Evolutionary conservation across 331 rosid species (phyloP).

Genomic region (Stylosanthes scabra): DNA sequence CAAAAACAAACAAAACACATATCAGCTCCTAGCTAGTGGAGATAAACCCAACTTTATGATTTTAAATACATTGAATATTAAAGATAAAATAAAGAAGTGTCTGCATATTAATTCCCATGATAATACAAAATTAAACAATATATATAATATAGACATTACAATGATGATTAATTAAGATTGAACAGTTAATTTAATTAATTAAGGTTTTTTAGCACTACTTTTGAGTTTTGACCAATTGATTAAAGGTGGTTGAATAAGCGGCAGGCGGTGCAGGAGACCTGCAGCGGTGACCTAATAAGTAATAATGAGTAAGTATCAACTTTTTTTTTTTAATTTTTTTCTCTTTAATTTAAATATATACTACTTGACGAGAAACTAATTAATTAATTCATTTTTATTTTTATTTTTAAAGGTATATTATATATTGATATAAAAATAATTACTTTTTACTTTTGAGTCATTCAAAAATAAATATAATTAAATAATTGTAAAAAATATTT

Average conservation of each 20-base stretch:
- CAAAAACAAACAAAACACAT: too few relatives aligned
- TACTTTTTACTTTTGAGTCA: too few relatives aligned
- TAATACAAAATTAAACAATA: neutral
- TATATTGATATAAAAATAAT: too few relatives aligned
- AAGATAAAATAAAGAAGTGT: too few relatives aligned
- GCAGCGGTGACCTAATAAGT: slow-evolving; percentile 1
- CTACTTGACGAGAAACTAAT: neutral
- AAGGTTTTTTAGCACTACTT: neutral
- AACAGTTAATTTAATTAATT: neutral
- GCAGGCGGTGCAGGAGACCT: neutral
- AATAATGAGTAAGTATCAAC: neutral
- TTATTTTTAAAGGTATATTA: too few relatives aligned
- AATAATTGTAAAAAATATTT: too few relatives aligned
- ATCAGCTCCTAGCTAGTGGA: too few relatives aligned
- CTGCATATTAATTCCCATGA: neutral
- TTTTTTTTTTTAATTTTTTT: neutral
- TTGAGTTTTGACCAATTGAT: slow-evolving; percentile 7
- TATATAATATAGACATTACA: neutral
- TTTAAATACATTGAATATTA: too few relatives aligned
- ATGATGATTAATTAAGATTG: neutral
- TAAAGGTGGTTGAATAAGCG: neutral
- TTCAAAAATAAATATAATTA: too few relatives aligned
- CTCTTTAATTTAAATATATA: neutral
- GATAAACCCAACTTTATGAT: too few relatives aligned
- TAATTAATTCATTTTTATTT: neutral